Base-by-base conservation (phyloP, 169 alveolate species). In the Haemoproteus tartakovskyi region DNA sequence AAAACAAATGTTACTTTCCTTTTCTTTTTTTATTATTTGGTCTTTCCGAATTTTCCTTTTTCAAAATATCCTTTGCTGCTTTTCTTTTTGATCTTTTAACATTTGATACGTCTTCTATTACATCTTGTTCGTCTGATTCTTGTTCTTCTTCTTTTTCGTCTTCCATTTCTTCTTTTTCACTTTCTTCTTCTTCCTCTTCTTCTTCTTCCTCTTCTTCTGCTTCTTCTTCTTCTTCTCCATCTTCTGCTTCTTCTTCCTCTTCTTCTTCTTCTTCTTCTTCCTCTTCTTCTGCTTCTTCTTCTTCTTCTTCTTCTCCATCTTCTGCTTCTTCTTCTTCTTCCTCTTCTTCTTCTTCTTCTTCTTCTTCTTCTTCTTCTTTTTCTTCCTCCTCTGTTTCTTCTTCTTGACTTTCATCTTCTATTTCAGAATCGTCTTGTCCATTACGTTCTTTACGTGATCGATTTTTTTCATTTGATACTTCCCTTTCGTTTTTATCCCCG, bases 261-360 rank as follows among this genome's bases (percentile, higher is more conserved):
- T 18, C 30, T 54, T 2, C 19, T 2, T 29, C 3, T 27, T 54
- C 18, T 4, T 27, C 48, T 0, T 29, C n/a, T 54, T 3, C 11
- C 8, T n/a, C 78, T 9, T 11, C 36, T 36, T 60, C n/a, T 60
- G 4, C 12, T 0, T 60, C 56, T 12, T 14, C 57, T 38, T 38
- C 78, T 2, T 5, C 3, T 0, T 11, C 48, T n/a, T 6, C 27
- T 16, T 60, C 45, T 60, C 6, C 26, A 6, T 24, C 47, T 19
- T 37, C 36, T 33, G 27, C 30, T 18, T 48, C 21, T n/a, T 37
- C 33, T 2, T 3, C 27, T n/a, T 59, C 38, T 21, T 16, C 16
- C 0, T 59, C 38, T 3, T 3, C 24, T 0, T 33, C 79, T 62
- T 48, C 52, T 62, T 50, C 62, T 19, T 0, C 78, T 19, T 50